Evolutionary conservation across 768 basidiomycete species (phyloP).

Genomic region (Rhizopogon roseolus): DNA sequence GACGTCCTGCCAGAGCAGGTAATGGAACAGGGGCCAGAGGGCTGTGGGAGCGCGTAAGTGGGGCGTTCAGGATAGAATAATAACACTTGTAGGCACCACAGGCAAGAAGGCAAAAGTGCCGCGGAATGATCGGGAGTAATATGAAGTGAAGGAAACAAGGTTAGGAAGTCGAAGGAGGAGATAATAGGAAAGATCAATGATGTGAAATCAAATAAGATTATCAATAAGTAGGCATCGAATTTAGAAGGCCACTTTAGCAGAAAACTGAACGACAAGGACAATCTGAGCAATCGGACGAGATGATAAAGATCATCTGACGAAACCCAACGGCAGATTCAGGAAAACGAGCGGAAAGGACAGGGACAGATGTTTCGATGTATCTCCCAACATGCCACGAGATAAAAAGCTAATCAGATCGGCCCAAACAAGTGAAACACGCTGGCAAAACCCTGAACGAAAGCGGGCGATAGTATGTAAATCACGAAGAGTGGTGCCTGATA

Average conservation of each 20-base stretch:
- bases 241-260: too few relatives aligned
- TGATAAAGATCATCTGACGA: background rate
- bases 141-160: background rate
- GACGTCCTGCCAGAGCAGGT: conserved; percentile 96
- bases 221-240: too few relatives aligned
- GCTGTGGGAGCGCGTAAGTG: conserved; percentile 37
- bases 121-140: background rate
- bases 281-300: background rate
- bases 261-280: too few relatives aligned
- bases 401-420: background rate
- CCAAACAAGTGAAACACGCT: background rate
- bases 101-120: background rate
- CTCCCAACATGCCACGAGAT: background rate
- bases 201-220: background rate
- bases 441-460: background rate
- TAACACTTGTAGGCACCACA: background rate
- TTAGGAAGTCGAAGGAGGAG: background rate
- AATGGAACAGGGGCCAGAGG: conserved; percentile 98
- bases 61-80: background rate
- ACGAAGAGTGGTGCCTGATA: conserved; percentile 7
- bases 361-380: background rate
- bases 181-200: background rate
- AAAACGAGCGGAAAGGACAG: background rate
- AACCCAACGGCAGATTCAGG: background rate
- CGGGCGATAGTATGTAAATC: background rate